Base-by-base conservation (phyloP, 768 basidiomycete species). In the Dacryopinax spathularia region DNA sequence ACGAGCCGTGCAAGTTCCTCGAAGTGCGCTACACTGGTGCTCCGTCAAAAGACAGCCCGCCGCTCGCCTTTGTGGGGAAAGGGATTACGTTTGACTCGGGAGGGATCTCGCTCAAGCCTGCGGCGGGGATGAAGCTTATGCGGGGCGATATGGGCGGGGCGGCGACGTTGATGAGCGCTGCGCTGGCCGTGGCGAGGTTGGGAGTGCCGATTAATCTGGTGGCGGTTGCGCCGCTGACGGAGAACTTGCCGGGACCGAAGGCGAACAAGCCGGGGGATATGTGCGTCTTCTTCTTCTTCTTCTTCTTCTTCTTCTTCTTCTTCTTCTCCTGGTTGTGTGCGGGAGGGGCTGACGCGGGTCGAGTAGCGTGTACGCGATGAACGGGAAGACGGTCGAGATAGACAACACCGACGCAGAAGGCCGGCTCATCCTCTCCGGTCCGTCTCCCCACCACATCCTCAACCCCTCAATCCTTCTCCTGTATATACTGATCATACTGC, bases 11-110 rank as follows among this genome's bases (percentile, higher is more conserved):
- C 37, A 90, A 89, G 73, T 83, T 94, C 75, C 76, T 94, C 62
- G 91, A 94, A 75, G 85, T 94, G 88, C 86, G 87, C 73, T 94
- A 94, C 80, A 85, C 85, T 33, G 89, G 89, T n/a, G 85, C 82
- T 1, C 71, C 80, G 1, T 74, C 78, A 63, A 76, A 79, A 66
- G 74, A 79, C 60, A 83, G 77, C 0, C 77, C 77, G 62, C 89
- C 89, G 2, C 77, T 89, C 15, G 86, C 83, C 1, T 79, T 90
- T 65, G 88, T 93, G 34, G 91, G 91, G 34, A 92, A 93, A 72
- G 91, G 91, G 1, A 71, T 93, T 71, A 91, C 90, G 16, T 94
- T 93, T 67, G 90, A 94, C 73, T 84, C 84, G 1, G 90, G 90
- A 78, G 89, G 89, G 68, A 91, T 91, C 73, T 87, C 86, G 65